A percentile compares a stretch with the other conserved stretches of the same genome.
Conservation (phyloP, 1,284 basidiomycete genomes). For the Cystobasidium sp. region DNA sequence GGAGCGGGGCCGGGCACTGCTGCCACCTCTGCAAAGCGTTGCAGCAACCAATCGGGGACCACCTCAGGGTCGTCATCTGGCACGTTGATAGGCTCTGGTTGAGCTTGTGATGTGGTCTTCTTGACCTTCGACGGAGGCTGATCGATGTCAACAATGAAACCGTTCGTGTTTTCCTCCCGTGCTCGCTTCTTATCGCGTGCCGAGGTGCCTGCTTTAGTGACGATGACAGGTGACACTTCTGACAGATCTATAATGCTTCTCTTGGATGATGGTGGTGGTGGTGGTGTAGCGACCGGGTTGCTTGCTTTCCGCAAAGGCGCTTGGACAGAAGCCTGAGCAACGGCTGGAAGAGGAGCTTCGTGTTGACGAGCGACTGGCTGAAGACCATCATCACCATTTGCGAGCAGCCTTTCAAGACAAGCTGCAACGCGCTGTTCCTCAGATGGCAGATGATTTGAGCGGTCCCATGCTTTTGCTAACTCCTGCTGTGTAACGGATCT, state of each 20-base stretch:
- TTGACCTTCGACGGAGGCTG: no score
- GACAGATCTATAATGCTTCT: neutral
- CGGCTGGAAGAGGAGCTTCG: neutral
- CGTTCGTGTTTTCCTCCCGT: no score
- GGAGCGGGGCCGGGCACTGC: no score
- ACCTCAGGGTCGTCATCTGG: no score
- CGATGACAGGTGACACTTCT: neutral
- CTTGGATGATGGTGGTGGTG: neutral
- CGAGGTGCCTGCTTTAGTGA: no score
- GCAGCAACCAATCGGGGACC: no score
- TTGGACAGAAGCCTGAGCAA: constrained; percentile 5
- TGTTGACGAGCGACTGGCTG: neutral
- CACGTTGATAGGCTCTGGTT: no score
- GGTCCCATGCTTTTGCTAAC: constrained; percentile 29
- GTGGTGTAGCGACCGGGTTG: neutral
- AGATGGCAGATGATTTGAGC: neutral
- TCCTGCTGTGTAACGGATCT: constrained; percentile 25
- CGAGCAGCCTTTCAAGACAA: constrained; percentile 11
- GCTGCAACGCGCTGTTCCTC: constrained; percentile 23
- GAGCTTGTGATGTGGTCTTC: no score
- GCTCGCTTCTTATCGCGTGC: no score
- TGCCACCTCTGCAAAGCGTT: no score
- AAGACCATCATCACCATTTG: neutral
- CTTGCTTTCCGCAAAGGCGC: neutral
- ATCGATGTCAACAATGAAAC: no score